These are phyloP conservation scores for Trypanosoma cruzi DNA, from an alignment of 208 protist species.

Conservation along the genomic window DNA sequence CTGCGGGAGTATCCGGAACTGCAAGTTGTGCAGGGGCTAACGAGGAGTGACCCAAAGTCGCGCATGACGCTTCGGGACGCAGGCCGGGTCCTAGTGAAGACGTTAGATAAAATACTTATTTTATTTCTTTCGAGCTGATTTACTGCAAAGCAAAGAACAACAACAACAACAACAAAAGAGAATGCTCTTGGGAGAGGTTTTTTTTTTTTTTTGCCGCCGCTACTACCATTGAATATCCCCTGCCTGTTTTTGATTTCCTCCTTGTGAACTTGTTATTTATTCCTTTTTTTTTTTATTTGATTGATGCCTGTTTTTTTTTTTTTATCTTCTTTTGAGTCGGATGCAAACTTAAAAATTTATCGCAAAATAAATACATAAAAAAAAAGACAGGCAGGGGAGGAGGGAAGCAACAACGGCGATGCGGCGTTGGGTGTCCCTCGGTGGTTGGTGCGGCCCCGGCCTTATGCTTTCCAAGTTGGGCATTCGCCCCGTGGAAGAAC, in stretches of 20 bases:
- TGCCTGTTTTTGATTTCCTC: not conserved
- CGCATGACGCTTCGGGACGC: slow-evolving; percentile 35
- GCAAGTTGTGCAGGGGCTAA: slow-evolving; percentile 47
- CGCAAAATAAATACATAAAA: not conserved
- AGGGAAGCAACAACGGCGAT: slow-evolving; percentile 20
- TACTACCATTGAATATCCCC: not conserved
- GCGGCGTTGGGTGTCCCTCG: slow-evolving; percentile 82
- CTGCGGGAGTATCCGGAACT: slow-evolving; percentile 66
- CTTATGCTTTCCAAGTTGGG: slow-evolving; percentile 81
- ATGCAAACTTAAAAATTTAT: not conserved
- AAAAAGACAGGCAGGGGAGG: slow-evolving; percentile 2
- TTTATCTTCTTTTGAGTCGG: slow-evolving; percentile 4
- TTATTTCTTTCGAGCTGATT: slow-evolving; percentile 26
- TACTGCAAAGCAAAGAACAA: not conserved
- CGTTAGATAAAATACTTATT: slow-evolving; percentile 19
- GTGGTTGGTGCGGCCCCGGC: slow-evolving; percentile 82
- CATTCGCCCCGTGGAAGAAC: slow-evolving; percentile 40
- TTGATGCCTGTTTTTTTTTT: slow-evolving; percentile 10
- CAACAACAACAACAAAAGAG: not conserved
- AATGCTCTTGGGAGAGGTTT: not conserved
- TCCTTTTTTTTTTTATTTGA: slow-evolving; percentile 22
- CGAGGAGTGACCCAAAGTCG: slow-evolving; percentile 19
- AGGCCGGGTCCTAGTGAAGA: slow-evolving; percentile 3
- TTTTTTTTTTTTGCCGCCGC: not conserved
- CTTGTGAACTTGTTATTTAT: not conserved